These are phyloP conservation scores for Coniochaeta pulveracea DNA, from an alignment of 2,329 filamentous ascomycete species.

Conservation along the genomic window DNA sequence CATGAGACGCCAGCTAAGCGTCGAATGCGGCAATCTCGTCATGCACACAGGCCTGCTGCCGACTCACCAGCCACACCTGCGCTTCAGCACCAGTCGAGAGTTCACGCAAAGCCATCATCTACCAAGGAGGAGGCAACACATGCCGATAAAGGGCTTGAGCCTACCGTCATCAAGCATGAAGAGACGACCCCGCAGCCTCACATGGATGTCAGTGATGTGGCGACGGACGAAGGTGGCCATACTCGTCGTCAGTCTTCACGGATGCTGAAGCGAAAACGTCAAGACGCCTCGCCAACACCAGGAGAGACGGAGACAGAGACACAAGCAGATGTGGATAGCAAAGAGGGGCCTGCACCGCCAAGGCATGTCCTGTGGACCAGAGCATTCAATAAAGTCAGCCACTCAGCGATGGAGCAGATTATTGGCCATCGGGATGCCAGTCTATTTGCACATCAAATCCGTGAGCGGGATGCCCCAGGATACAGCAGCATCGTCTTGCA, in stretches of 20 bases:
- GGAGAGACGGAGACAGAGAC: too few relatives aligned
- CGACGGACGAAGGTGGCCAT: conserved; percentile 38
- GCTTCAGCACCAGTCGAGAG: conserved; percentile 19
- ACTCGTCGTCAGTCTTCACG: conserved; percentile 25
- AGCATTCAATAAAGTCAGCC: conserved; percentile 62
- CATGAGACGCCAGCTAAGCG: too few relatives aligned
- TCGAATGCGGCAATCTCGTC: too few relatives aligned
- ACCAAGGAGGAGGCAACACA: too few relatives aligned
- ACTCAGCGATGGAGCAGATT: conserved; percentile 64
- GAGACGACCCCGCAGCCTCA: conserved; percentile 40
- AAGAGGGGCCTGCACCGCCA: conserved; percentile 35
- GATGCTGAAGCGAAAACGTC: conserved; percentile 43
- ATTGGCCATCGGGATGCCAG: conserved; percentile 67
- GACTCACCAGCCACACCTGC: too few relatives aligned
- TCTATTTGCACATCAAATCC: conserved; percentile 66
- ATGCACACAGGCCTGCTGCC: too few relatives aligned
- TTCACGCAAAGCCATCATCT: too few relatives aligned
- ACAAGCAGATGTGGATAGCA: conserved; percentile 20
- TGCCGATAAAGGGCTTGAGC: too few relatives aligned
- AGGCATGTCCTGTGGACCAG: conserved; percentile 66
- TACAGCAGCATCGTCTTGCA: conserved; percentile 65
- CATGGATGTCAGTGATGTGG: conserved; percentile 45
- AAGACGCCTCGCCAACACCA: conserved; percentile 33
- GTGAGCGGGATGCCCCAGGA: conserved; percentile 63
- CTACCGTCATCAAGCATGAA: conserved; percentile 45